These are phyloP conservation scores for Nematocida parisii DNA, from an alignment of 371 early-diverging fungal genomes.

Conservation along the genomic window DNA sequence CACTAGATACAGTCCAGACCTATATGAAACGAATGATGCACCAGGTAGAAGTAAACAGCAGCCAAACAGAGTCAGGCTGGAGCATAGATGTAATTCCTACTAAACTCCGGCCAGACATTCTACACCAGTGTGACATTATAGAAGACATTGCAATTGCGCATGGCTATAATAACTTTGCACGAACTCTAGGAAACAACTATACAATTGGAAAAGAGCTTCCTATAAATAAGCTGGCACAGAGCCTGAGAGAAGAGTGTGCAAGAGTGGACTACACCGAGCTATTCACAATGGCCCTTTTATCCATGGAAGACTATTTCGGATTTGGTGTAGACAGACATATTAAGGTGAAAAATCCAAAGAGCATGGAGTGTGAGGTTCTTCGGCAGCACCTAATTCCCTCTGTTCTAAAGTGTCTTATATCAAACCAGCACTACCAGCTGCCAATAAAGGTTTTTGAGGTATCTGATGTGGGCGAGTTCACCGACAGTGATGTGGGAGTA, in stretches of 20 bases:
- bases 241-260: constrained; percentile 82
- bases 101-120: constrained; percentile 85
- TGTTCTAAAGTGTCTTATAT: constrained; percentile 83
- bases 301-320: constrained; percentile 63
- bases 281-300: constrained; percentile 82
- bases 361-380: constrained; percentile 83
- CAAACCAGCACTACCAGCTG: constrained; percentile 82
- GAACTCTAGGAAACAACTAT: constrained; percentile 75
- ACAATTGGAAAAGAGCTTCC: constrained; percentile 84
- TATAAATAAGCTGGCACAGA: constrained; percentile 85
- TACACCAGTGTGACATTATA: constrained; percentile 93
- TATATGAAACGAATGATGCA: constrained; percentile 68
- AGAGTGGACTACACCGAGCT: constrained; percentile 89
- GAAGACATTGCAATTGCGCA: constrained; percentile 99
- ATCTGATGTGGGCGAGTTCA: constrained; percentile 81
- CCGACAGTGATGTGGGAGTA: constrained; percentile 69
- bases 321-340: constrained; percentile 34
- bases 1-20: constrained; percentile 16
- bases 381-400: constrained; percentile 88
- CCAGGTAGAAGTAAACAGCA: constrained; percentile 59
- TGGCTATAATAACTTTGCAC: constrained; percentile 88
- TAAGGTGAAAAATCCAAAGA: constrained; percentile 82
- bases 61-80: constrained; percentile 71
- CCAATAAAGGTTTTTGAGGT: constrained; percentile 95
- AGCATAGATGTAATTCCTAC: constrained; percentile 79